Conservation (phyloP, 345 rosid genomes). For the Erysimum cheiranthoides region DNA sequence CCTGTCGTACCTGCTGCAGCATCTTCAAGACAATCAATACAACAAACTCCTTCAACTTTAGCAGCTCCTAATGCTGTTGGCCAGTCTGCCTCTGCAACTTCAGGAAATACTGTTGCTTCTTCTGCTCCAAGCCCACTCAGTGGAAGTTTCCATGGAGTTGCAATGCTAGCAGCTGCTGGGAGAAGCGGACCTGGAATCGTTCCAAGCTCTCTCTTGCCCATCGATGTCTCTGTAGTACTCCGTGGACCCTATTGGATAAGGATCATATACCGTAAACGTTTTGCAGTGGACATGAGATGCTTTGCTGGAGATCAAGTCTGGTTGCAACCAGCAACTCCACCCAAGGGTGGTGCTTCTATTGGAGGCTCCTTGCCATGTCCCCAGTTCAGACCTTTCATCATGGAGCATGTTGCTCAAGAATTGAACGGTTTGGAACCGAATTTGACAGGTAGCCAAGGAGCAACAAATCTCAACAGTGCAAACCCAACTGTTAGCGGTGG, state of each 20-base stretch:
- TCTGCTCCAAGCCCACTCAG: conserved; percentile 62
- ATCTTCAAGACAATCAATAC: conserved; percentile 66
- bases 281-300: conserved; percentile 99
- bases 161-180: conserved; percentile 82
- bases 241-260: conserved; percentile 99
- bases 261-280: conserved; percentile 90
- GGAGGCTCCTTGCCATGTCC: conserved; percentile 99
- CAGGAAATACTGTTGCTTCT: conserved; percentile 58
- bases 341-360: conserved; percentile 84
- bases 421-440: conserved; percentile 87
- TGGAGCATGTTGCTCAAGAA: conserved; percentile 99
- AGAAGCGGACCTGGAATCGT: conserved; percentile 98
- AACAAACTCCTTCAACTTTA: conserved; percentile 52
- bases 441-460: conserved; percentile 70
- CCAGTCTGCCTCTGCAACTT: conserved; percentile 55
- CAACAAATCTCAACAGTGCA: conserved; percentile 52
- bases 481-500: conserved; percentile 65
- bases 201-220: conserved; percentile 95
- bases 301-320: conserved; percentile 99
- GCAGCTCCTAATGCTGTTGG: conserved; percentile 52
- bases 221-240: conserved; percentile 97
- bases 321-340: conserved; percentile 99
- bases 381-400: conserved; percentile 97
- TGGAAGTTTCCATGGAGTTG: conserved; percentile 69
- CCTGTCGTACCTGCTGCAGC: conserved; percentile 59